Evolutionary conservation across 805 yeast species (phyloP), one percentile per base, ranked within the genome.

Genomic region (Candida peoriensis): DNA sequence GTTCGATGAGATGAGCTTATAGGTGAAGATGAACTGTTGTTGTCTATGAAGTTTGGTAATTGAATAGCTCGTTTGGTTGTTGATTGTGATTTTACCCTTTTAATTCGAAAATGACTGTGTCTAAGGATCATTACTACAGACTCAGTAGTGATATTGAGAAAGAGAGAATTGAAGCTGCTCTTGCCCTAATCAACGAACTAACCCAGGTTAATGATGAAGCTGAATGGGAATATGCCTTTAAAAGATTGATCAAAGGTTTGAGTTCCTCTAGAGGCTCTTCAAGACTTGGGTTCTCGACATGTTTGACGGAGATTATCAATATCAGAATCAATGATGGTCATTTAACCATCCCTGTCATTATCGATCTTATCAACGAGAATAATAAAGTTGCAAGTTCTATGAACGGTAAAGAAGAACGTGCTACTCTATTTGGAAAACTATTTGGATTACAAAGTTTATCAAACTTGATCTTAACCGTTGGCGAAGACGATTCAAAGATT

Each of bases 221-320:
- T 1, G 96, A 88, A 48, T 87, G 90, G 87, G 72, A 73, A 32
- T 90, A 90, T 54, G 93, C 95, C 0, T 59, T 85, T 36, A 74
- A 75, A 42, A 71, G 97, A 52, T 66, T 90, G 42, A 72, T 86
- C 44, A 80, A 78, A 43, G 97, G 97, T 33, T 63, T 90, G 21
- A 68, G 87, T 5, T 82, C 96, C 6, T 72, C 88, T 12, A 74
- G 93, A 50, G 94, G 83, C 17, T 71, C 87, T 31, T 93, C 96
- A 1, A 67, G 97, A 37, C 60, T 85, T 20, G 97, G 97, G 5
- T 90, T 81, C 52, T 84, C 96, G 3, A 74, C 86, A 70, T 90
- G 96, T 29, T 61, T 90, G 28, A 76, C 89, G 0, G 97, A 90
- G 55, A 60, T 81, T 2, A 33, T 67, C 46, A 55, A 60, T 61